These are phyloP conservation scores for Maudiozyma humilis DNA, from an alignment of 1,139 yeast species.

Conservation along the genomic window DNA sequence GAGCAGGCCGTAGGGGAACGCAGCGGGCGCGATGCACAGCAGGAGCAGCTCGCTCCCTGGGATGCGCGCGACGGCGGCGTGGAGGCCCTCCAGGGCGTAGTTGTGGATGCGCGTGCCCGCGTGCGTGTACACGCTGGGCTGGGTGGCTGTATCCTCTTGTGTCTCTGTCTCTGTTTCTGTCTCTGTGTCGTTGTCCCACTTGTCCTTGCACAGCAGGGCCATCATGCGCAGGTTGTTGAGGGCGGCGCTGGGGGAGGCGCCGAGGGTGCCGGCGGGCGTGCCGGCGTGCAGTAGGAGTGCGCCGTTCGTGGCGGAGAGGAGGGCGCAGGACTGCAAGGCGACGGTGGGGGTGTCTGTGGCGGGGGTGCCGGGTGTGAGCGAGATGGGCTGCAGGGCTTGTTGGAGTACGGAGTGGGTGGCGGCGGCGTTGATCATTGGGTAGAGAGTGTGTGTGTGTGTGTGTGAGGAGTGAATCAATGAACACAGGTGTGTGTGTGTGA, in stretches of 20 bases:
- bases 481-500: too few relatives aligned
- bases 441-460: neutral
- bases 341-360: conserved; percentile 5
- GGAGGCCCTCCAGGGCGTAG: conserved; percentile 29
- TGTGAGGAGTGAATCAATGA: neutral
- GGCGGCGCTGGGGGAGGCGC: neutral
- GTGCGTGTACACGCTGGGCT: conserved; percentile 8
- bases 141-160: conserved; percentile 7
- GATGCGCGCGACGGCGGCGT: conserved; percentile 25
- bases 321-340: neutral
- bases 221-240: conserved; percentile 27
- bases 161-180: conserved; percentile 18
- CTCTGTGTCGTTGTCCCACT: conserved; percentile 27
- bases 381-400: conserved; percentile 12
- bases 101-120: conserved; percentile 19
- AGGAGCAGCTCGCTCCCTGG: conserved; percentile 27
- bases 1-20: conserved; percentile 27
- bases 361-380: conserved; percentile 6
- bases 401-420: conserved; percentile 15
- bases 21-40: conserved; percentile 19
- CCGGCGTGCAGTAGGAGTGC: conserved; percentile 11
- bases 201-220: conserved; percentile 28
- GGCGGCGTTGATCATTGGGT: conserved; percentile 16
- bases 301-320: conserved; percentile 22
- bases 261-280: neutral